Evolutionary conservation across 768 basidiomycete species (phyloP), one percentile per base, ranked within the genome.

Genomic region (Mycena floridula): DNA sequence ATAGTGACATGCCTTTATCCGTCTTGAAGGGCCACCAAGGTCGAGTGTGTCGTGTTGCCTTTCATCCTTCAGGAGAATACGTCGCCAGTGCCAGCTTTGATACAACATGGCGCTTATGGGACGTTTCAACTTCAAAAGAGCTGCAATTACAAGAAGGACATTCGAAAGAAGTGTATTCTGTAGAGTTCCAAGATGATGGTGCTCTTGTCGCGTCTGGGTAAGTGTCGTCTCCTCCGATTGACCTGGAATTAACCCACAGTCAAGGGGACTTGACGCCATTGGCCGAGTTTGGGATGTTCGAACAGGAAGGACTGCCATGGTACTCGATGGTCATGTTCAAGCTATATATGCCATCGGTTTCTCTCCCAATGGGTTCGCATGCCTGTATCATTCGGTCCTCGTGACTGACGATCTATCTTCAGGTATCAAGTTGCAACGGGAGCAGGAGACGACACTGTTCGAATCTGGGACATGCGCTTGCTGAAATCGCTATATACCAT

Each of bases 391-490:
- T 25, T 15, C 9, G 38, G 37, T 22, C 25, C 16, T 28, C 24
- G 25, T 21, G 43, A 37, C 39, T 38, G 40, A 38, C 47, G 50
- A 38, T 40, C 37, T 49, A 40, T 38, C 40, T 50, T 35, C 56
- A 97, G 94, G 49, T 94, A 96, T 59, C 95, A 98, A 74, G 84
- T 99, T 40, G 96, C 94, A 24, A 96, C 96, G 0, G 96, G 95
- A 27, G 85, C 93, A 4, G 92, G 89, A 37, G 96, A 99, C 63
- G 96, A 98, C 59, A 96, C 96, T 0, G 87, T 99, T 57, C 86
- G 94, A 39, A 90, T 98, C 72, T 99, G 96, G 96, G 96, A 99
- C 66, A 82, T 98, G 70, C 85, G 96, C 28, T 86, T 89, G 13
- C 74, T 96, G 25, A 91, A 85, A 53, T 82, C 91, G n/a, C 67